Base-by-base conservation (phyloP, 441 rosid genomes). In the Syzygium syzygioides region DNA sequence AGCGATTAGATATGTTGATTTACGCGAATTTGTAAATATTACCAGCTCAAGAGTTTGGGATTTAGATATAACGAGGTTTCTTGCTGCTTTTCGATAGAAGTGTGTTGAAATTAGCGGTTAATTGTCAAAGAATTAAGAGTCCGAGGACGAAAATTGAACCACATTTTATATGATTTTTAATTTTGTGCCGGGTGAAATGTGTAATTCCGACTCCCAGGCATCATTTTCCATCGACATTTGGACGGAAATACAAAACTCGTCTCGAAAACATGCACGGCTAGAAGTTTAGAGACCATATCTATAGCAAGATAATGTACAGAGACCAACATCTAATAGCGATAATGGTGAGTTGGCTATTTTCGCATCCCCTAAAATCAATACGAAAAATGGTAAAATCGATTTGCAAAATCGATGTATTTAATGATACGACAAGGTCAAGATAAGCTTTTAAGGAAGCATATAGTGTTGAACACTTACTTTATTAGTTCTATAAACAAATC, bases 311-410 rank as follows among this genome's bases (percentile, higher is more conserved):
- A 19, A 18, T 3, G 23, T 55, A 18, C 1, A 0, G 0, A 23
- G 60, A 56, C 12, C 26, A 23, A 56, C 23, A 56, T 56, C 5
- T 20, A 37, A 71, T 37, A 37, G 50, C 11, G 15, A 71, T 20
- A 37, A 68, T 68, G 19, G 14, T 23, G 60, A 20, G 60, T 56
- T 10, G 4, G 1, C 1, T 25, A 3, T 32, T 62, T 62, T 0
- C 0, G 28, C 14, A 62, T 18, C 1, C 41, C 23, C 34, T 9
- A 1, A 19, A 41, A 34, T 34, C 0, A 19, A 68, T 68, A 68
- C 9, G 37, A 71, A 37, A 6, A 71, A 5, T 37, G 52, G 1
- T 37, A 71, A 12, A 6, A 37, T 71, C 23, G 15, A 34, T 1
- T 37, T 20, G 6, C 50, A 20, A 37, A 57, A 71, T 68, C 7